phyloP scores from a whole-genome alignment of 305 asterid genomes.

The Fraxinus albicans region DNA sequence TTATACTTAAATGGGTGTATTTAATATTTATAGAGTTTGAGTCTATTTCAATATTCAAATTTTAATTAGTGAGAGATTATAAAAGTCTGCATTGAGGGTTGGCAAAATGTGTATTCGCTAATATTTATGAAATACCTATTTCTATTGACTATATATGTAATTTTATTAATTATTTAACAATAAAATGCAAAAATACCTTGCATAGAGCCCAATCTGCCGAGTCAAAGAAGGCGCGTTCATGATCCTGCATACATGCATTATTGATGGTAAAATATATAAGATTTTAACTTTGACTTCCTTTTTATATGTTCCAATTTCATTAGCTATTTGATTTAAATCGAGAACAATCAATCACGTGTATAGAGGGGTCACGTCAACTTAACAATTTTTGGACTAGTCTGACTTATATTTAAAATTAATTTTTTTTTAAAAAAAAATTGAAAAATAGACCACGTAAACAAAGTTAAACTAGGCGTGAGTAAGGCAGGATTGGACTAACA shows the following conservation, averaged over 20 bases:
- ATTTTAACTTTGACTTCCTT: neutral
- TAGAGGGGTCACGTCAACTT: no score
- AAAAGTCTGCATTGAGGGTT: neutral
- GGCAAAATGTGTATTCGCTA: neutral
- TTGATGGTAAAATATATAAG: neutral
- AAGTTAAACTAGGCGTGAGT: no score
- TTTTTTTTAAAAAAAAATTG: no score
- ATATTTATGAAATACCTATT: neutral
- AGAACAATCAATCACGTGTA: neutral
- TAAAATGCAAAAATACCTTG: conserved; percentile 50
- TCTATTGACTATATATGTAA: neutral
- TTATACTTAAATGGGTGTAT: neutral
- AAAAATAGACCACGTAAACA: no score
- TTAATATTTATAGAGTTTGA: neutral
- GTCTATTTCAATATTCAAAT: neutral
- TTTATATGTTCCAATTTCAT: neutral
- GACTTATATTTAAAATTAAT: no score
- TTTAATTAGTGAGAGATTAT: neutral
- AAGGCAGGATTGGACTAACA: no score
- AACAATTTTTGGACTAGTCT: no score
- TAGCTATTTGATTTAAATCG: neutral
- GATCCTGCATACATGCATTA: conserved; percentile 44
- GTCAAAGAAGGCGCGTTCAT: conserved; percentile 78
- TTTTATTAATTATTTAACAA: neutral
- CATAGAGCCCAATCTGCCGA: conserved; percentile 91